phyloP scores from a whole-genome alignment of 345 rosid genomes.

The Geranium brycei region DNA sequence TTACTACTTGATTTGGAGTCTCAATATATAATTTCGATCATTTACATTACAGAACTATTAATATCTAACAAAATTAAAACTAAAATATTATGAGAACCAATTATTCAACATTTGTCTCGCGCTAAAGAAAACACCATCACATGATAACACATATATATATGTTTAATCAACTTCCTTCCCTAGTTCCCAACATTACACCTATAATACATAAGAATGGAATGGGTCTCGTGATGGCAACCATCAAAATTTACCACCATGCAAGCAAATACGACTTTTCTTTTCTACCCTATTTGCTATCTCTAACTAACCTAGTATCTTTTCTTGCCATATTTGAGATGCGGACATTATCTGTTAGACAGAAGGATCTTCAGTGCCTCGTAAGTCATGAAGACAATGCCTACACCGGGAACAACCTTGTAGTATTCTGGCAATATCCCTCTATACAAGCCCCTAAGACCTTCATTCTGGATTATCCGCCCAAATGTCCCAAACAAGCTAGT shows the following conservation, averaged over 20 bases:
- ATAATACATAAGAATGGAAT: slow-evolving; percentile 17
- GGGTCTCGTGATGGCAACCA: slow-evolving; percentile 21
- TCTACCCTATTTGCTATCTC: not conserved
- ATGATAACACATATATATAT: too few relatives aligned
- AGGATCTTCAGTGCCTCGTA: slow-evolving; percentile 56
- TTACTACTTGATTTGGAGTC: too few relatives aligned
- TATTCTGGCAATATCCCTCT: slow-evolving; percentile 94
- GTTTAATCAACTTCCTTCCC: too few relatives aligned
- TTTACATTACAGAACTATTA: too few relatives aligned
- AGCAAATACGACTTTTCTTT: not conserved
- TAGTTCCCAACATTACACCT: slow-evolving; percentile 7
- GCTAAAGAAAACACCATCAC: too few relatives aligned
- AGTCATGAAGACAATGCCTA: slow-evolving; percentile 86
- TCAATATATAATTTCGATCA: too few relatives aligned
- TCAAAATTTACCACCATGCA: slow-evolving; percentile 26
- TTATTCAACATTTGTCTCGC: too few relatives aligned
- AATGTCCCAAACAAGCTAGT: slow-evolving; percentile 63
- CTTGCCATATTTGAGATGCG: slow-evolving; percentile 1
- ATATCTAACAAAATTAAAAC: too few relatives aligned
- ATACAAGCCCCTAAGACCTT: slow-evolving; percentile 74
- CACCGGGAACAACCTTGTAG: slow-evolving; percentile 92
- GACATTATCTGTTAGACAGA: slow-evolving; percentile 27
- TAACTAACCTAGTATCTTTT: slow-evolving; percentile 2
- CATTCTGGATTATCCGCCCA: slow-evolving; percentile 57
- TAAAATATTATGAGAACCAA: too few relatives aligned